Percentiles rank a stretch among this genome's conserved stretches.
Evolutionary conservation across 108 stramenopile species (phyloP).

Genomic region (Cyclotella distinguenda): DNA sequence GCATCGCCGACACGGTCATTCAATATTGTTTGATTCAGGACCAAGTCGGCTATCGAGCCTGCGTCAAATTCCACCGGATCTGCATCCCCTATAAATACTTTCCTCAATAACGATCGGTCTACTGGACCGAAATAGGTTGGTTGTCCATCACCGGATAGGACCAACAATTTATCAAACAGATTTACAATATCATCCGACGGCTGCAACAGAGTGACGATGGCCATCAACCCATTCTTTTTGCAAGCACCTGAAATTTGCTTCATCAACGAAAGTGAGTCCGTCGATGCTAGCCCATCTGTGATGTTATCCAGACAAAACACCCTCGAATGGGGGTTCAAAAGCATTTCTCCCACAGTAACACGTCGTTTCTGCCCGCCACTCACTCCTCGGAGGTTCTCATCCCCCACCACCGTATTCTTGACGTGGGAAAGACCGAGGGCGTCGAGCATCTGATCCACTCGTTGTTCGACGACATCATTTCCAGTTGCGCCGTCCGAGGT

Average conservation of each 20-base stretch:
- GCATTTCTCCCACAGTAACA: slow-evolving; percentile 52
- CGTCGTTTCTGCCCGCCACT: slow-evolving; percentile 62
- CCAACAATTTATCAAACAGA: slow-evolving; percentile 39
- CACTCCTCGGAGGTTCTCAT: slow-evolving; percentile 62
- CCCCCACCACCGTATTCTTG: slow-evolving; percentile 68
- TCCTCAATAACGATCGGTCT: slow-evolving; percentile 20
- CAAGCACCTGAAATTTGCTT: slow-evolving; percentile 22
- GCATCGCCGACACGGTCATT: neutral
- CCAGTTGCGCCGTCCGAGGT: slow-evolving; percentile 9
- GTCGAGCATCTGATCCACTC: slow-evolving; percentile 29
- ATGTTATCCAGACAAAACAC: slow-evolving; percentile 48
- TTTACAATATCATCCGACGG: slow-evolving; percentile 45
- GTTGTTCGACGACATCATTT: slow-evolving; percentile 3
- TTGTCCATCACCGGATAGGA: slow-evolving; percentile 28
- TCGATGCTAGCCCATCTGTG: slow-evolving; percentile 43
- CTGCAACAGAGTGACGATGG: slow-evolving; percentile 37
- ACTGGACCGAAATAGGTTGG: slow-evolving; percentile 47
- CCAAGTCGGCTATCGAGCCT: slow-evolving; percentile 32
- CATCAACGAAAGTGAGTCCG: slow-evolving; percentile 35
- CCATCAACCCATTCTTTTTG: slow-evolving; percentile 4
- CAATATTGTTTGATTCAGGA: neutral
- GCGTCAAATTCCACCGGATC: slow-evolving; percentile 7
- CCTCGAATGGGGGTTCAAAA: slow-evolving; percentile 19
- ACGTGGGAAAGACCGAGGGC: slow-evolving; percentile 62
- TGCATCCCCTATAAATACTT: slow-evolving; percentile 23